A percentile compares a stretch with the other conserved stretches of the same genome.
These are phyloP conservation scores for Kodamaea suecica DNA, from an alignment of 1,139 yeast species.

Conservation along the genomic window DNA sequence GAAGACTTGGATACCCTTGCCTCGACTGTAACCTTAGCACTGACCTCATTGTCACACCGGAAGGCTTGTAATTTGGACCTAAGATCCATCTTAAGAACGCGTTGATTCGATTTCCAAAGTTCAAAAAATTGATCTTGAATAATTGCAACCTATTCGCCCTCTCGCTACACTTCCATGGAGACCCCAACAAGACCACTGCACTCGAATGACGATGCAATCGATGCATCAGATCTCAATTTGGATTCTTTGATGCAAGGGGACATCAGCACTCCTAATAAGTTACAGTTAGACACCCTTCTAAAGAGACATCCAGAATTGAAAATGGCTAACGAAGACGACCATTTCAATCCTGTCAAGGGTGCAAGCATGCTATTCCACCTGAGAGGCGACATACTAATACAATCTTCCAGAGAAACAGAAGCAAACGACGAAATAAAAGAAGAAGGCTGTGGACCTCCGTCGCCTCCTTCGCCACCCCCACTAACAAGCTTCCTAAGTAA, in stretches of 20 bases:
- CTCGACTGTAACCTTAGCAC: background rate
- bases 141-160: too few species aligned
- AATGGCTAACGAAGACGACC: slow-evolving; percentile 28
- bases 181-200: slow-evolving; percentile 8
- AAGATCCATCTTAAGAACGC: too few species aligned
- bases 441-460: too few species aligned
- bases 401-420: slow-evolving; percentile 2
- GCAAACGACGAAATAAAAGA: too few species aligned
- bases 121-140: too few species aligned
- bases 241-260: background rate
- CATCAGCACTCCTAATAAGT: slow-evolving; percentile 8
- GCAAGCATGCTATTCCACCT: slow-evolving; percentile 47
- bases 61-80: background rate
- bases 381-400: slow-evolving; percentile 18
- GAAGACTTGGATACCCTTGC: background rate
- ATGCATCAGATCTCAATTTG: background rate
- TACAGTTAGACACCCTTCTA: slow-evolving; percentile 16
- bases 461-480: too few species aligned
- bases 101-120: too few species aligned
- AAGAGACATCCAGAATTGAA: slow-evolving; percentile 34
- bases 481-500: slow-evolving; percentile 18
- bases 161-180: too few species aligned
- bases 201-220: background rate
- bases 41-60: background rate
- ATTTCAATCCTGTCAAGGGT: slow-evolving; percentile 38